Base-by-base conservation (phyloP, 176 grass and related monocot species). In the Oryza australiensis region DNA sequence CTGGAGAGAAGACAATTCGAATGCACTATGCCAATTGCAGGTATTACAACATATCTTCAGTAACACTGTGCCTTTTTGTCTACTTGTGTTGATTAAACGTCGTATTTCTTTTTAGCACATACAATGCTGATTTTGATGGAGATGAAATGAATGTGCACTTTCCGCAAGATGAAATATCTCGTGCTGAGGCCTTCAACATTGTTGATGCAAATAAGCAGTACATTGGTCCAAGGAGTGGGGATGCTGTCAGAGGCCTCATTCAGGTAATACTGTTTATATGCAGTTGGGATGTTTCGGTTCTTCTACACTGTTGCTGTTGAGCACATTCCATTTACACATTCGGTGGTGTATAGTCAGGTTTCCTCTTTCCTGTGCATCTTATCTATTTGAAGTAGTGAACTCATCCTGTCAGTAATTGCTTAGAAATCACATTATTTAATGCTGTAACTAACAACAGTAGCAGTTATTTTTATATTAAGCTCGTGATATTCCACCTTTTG, bases 1-100 rank as follows among this genome's bases (percentile, higher is more conserved):
- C 94, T 89, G 95, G 90, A 81, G 92, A 98, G 48, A 98, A 94
- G 78, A 98, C 95, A 62, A 80, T 98, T 72, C 88, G 95, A 20
- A 94, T 98, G 95, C 95, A 98, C 86, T 98, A 98, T 89, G 95
- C 95, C 60, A 98, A 98, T 84, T 98, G 95, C 94, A 97, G 92
- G 94, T 97, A 85, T 77, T 84, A 64, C 6, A 13, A 48, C 27
- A 79, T 59, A 40, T 8, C 64, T 80, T 80, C 68, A 64, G 48
- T 35, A 51, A 6, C 55, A 2, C 6, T 63, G 3, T 74, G 24
- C 79, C 60, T n/a, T 22, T 72, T 62, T 63, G 40, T 5, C 34
- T 33, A 57, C 23, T 75, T 75, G 14, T 71, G 33, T 29, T 62
- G 34, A 45, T 75, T 0, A 3, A 78, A 34, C 59, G 72, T 32